Evolutionary conservation across 257 asterid genomes (phyloP).

Genomic region (Verbena officinalis): DNA sequence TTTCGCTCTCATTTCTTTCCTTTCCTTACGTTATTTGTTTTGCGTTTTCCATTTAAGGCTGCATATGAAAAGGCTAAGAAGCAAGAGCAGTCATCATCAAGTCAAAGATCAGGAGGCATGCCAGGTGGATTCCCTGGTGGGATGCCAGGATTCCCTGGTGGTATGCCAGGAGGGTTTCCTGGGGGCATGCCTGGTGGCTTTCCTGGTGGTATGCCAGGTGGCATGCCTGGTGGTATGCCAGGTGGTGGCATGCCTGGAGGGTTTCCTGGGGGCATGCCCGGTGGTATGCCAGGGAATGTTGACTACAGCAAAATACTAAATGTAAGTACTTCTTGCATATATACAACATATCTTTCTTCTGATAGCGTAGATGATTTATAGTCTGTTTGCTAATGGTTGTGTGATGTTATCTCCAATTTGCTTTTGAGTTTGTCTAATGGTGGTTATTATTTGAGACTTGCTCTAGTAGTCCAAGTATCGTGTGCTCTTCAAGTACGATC

Average conservation of each 20-base stretch:
- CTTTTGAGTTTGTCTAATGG: background rate
- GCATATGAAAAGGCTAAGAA: constrained; percentile 94
- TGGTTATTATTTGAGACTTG: constrained; percentile 1
- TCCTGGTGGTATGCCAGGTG: constrained; percentile 61
- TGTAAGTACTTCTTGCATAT: constrained; percentile 42
- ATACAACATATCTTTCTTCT: background rate
- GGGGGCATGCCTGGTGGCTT: constrained; percentile 60
- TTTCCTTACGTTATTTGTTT: constrained; percentile 6
- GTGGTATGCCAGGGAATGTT: constrained; percentile 49
- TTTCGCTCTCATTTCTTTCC: constrained; percentile 3
- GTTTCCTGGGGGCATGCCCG: constrained; percentile 43
- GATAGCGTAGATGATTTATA: constrained; percentile 4
- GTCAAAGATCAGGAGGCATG: constrained; percentile 65
- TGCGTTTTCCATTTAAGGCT: constrained; percentile 52
- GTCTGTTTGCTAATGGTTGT: constrained; percentile 4
- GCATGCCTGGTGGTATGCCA: constrained; percentile 40
- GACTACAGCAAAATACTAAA: constrained; percentile 90
- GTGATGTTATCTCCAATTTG: background rate
- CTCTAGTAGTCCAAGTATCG: background rate
- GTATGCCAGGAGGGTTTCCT: constrained; percentile 57
- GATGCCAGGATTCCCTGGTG: constrained; percentile 50
- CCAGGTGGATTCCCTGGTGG: constrained; percentile 57
- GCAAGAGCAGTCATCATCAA: constrained; percentile 81
- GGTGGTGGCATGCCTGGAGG: constrained; percentile 64
- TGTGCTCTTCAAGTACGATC: background rate